These are phyloP conservation scores for Colletotrichum sp. DNA, from an alignment of 2,329 filamentous ascomycete genomes.

Conservation along the genomic window DNA sequence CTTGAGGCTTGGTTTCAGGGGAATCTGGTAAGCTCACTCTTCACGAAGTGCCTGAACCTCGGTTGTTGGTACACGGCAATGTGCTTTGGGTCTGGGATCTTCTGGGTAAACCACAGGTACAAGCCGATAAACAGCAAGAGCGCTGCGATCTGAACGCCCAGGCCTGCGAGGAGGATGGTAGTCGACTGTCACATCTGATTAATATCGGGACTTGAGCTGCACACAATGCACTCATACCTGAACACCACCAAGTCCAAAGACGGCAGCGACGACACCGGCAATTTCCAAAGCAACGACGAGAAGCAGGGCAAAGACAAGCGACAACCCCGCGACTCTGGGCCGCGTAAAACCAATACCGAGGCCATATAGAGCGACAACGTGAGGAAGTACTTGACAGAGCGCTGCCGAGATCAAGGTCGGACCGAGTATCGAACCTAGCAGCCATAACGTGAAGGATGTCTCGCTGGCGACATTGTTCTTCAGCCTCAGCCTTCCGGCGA, in stretches of 20 bases:
- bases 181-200: conserved; percentile 33
- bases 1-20: not conserved
- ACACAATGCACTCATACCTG: not conserved
- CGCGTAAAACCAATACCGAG: conserved; percentile 41
- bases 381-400: conserved; percentile 50
- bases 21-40: conserved; percentile 39
- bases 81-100: conserved; percentile 44
- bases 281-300: conserved; percentile 36
- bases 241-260: conserved; percentile 32
- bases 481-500: conserved; percentile 50
- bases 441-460: conserved; percentile 46
- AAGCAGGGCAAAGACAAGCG: conserved; percentile 36
- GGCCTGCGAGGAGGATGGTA: conserved; percentile 46
- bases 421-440: conserved; percentile 53
- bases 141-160: conserved; percentile 48
- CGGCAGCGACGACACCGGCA: conserved; percentile 35
- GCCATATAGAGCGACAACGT: conserved; percentile 52
- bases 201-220: not conserved
- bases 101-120: conserved; percentile 46
- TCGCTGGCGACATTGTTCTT: conserved; percentile 35
- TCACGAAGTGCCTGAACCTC: conserved; percentile 48
- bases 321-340: conserved; percentile 37
- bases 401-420: conserved; percentile 50
- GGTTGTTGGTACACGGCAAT: conserved; percentile 45
- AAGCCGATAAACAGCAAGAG: conserved; percentile 43